phyloP scores from a whole-genome alignment of 2,329 filamentous ascomycete genomes.

The Fonsecaea multimorphosa region DNA sequence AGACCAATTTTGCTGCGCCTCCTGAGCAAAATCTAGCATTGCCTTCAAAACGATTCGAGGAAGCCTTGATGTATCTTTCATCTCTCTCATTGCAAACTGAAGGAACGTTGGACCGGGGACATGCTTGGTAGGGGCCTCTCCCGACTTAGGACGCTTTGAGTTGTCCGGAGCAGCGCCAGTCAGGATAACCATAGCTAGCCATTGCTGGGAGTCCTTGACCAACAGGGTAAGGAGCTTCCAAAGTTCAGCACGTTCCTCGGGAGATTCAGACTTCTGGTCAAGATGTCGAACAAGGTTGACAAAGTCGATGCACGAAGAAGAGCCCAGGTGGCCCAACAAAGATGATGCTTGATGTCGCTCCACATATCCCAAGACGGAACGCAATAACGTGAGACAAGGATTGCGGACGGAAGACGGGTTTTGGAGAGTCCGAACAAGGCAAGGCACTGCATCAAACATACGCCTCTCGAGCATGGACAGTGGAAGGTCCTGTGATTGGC shows the following conservation, averaged over 20 bases:
- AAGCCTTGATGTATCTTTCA: slow-evolving; percentile 69
- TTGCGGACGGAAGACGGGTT: slow-evolving; percentile 3
- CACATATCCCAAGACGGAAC: slow-evolving; percentile 21
- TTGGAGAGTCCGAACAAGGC: slow-evolving; percentile 29
- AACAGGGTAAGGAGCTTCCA: slow-evolving; percentile 89
- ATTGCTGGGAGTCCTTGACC: slow-evolving; percentile 88
- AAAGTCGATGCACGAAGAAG: slow-evolving; percentile 82
- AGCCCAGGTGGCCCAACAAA: slow-evolving; percentile 84
- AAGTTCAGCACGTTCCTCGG: slow-evolving; percentile 58
- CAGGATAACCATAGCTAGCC: slow-evolving; percentile 91
- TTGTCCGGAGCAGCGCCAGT: slow-evolving; percentile 82
- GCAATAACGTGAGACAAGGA: slow-evolving; percentile 24
- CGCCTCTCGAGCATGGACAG: slow-evolving; percentile 74
- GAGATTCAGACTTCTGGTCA: slow-evolving; percentile 61
- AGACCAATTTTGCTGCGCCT: slow-evolving; percentile 92
- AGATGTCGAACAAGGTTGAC: slow-evolving; percentile 77
- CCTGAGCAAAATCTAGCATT: slow-evolving; percentile 83
- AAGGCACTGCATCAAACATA: slow-evolving; percentile 73
- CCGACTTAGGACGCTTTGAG: slow-evolving; percentile 64
- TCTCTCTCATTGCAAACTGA: slow-evolving; percentile 71
- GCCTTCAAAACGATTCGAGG: slow-evolving; percentile 71
- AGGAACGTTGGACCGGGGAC: slow-evolving; percentile 70
- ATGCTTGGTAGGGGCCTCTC: slow-evolving; percentile 46
- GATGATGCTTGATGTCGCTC: slow-evolving; percentile 31
- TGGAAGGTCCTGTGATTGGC: slow-evolving; percentile 67